Base-by-base conservation (phyloP, 164 flowering plant genomes). In the Stephania cephalantha region DNA sequence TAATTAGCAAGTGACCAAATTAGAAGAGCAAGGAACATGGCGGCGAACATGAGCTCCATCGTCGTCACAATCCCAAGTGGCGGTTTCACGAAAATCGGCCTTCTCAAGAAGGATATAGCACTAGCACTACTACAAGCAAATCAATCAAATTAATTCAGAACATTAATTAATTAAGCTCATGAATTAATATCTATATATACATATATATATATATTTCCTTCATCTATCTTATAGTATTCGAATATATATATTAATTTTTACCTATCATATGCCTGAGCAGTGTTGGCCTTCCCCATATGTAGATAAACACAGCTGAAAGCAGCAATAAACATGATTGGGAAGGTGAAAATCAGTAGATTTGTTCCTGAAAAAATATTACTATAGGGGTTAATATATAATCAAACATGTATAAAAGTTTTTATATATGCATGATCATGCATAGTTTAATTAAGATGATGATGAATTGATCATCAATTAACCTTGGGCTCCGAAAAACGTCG, bases 1-100 rank as follows among this genome's bases (percentile, higher is more conserved):
- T 86, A 87, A 70, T 81, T 83, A 35, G 85, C 82, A 30, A 85
- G 81, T 48, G 88, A 85, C 94, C 94, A 90, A 46, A 80, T 76
- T 65, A 87, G 44, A 74, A 90, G 88, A 0, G 81, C 86, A 15
- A 85, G 25, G 68, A 87, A 87, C 87, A 85, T 84, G 1, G 69
- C 69, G 1, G 78, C 73, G 74, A 88, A 82, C 7, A 64, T 48
- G n/a, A 84, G 82, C 75, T 85, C 90, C 77, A 71, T 45, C 1
- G 80, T 76, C 0, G 83, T 76, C 17, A 86, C 85, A 12, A 86
- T 84, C 35, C 91, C 91, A 1, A 86, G 70, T 17, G 88, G 86
- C 52, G 78, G 77, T 81, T 79, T 79, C 71, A 55, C 63, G 17
- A 55, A 55, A 55, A 55, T 5, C 17, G 63, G 63, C 17, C 63